Base-by-base conservation (phyloP, 805 yeast genomes). In the Alloascoidea hylecoeti region DNA sequence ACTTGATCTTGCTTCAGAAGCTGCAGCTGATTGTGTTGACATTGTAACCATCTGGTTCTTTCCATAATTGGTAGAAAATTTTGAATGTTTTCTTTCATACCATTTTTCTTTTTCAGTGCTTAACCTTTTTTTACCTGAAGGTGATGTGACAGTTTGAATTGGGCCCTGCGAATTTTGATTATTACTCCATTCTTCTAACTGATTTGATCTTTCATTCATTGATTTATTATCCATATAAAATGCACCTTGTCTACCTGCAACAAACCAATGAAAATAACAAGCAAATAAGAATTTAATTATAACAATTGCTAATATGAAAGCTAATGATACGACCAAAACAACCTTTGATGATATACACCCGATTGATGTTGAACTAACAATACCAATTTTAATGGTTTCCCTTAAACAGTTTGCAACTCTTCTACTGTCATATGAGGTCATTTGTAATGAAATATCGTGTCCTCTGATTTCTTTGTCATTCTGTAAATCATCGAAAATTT, bases 321-420 rank as follows among this genome's bases (percentile, higher is more conserved):
- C 78, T 49, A 92, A 67, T 1, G 96, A 82, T 4, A 80, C 69
- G 48, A 75, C 73, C 43, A 92, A 68, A 1, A 92, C 96, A 33
- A 88, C 75, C 39, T 75, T 63, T 0, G 97, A 85, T 0, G 95
- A 94, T 50, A 92, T 76, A 60, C 98, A 92, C 3, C 98, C 98
- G 49, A 92, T 75, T 4, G 94, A 76, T 30, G 82, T 83, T 2
- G 88, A 74, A 53, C 92, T 97, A 34, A 92, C 72, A 36, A 74
- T 76, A 16, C 98, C 98, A 13, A 88, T 94, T 57, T 80, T 84
- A 38, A 82, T 65, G 39, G 84, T 81, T 56, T 92, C 97, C 6
- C 78, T 63, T 39, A 92, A 62, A 56, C 98, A 92, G 49, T 76
- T 72, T 4, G 92, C 95, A 3, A 75, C 72, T 49, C 70, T 67